Conservation (phyloP, 108 stramenopile species). For the Pelagomonas calceolata region DNA sequence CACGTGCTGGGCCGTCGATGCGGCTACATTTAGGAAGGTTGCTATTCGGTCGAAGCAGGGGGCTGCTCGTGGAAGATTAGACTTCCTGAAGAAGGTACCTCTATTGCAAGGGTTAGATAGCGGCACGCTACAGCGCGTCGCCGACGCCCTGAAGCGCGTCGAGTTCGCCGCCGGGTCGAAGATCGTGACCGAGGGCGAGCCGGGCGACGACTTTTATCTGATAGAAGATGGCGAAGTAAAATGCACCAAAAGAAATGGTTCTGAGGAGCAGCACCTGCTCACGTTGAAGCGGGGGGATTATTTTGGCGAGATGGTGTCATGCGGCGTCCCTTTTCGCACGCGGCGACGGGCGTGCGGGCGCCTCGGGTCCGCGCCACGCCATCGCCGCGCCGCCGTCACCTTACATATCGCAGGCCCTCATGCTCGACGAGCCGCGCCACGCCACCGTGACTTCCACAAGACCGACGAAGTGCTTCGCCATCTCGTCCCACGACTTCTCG, state of each 20-base stretch:
- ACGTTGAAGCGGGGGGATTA: constrained; percentile 16
- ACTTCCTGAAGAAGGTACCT: constrained; percentile 26
- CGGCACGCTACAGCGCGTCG: constrained; percentile 51
- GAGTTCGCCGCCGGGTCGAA: constrained; percentile 67
- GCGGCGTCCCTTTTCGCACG: constrained; percentile 34
- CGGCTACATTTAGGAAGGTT: constrained; percentile 62
- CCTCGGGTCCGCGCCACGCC: not conserved
- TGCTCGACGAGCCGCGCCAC: constrained; percentile 18
- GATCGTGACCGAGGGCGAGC: constrained; percentile 69
- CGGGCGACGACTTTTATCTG: constrained; percentile 86
- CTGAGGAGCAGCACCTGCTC: constrained; percentile 5
- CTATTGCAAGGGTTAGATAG: constrained; percentile 66
- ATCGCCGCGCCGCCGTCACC: constrained; percentile 12
- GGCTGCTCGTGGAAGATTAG: not conserved
- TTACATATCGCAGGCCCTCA: constrained; percentile 1
- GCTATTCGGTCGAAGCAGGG: constrained; percentile 10
- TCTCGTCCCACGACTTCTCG: not conserved
- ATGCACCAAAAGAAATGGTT: constrained; percentile 9
- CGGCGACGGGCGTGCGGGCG: constrained; percentile 24
- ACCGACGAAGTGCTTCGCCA: not conserved
- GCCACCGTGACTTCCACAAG: not conserved
- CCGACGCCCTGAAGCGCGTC: constrained; percentile 65
- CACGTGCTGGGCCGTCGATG: constrained; percentile 67
- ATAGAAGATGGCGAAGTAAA: constrained; percentile 66
- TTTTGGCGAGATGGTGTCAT: constrained; percentile 36